Base-by-base conservation (phyloP, 495 filamentous ascomycete genomes). In the Emericellopsis terricola region DNA sequence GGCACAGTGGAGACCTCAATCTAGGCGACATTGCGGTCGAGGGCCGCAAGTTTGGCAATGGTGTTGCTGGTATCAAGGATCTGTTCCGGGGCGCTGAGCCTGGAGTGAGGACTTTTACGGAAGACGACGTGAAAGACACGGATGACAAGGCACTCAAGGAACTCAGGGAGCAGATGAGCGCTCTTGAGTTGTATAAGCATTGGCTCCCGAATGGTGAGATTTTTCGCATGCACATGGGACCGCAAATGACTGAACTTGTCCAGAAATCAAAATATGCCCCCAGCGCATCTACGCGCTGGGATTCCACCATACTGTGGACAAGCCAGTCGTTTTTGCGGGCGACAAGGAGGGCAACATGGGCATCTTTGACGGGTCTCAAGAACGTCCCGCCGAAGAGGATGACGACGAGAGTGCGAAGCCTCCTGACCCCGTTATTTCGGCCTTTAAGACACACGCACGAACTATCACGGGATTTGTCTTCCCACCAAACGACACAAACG, bases 291-390 rank as follows among this genome's bases (percentile, higher is more conserved):
- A 93, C 47, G 62, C 78, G 9, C 69, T 97, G 48, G 76, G 75
- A 8, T 91, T 97, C 41, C 89, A 97, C 45, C 89, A 91, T 0
- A 81, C 76, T 0, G 58, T 68, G 33, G 70, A 81, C 8, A 96
- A 96, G 43, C 72, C 82, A 0, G 62, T 96, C 4, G 68, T 97
- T n/a, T 92, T 96, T 44, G 91, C 87, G 2, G 84, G 85, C 31
- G 89, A 97, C 49, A 96, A 97, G 51, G 68, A 91, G 50, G 89
- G 89, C 15, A 83, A 85, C 35, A 65, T 97, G 19, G 91, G 91
- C 5, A 69, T 97, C n/a, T 81, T 94, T 31, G 85, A 96, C 46
- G 83, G 74, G 1, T 89, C 84, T 0, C 83, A 92, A 41, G 67
- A 71, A 15, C 59, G 57, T 2, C 56, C 67, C 19, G 45, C 60